Evolutionary conservation across 441 rosid species (phyloP).

Genomic region (Omphalea diandra): DNA sequence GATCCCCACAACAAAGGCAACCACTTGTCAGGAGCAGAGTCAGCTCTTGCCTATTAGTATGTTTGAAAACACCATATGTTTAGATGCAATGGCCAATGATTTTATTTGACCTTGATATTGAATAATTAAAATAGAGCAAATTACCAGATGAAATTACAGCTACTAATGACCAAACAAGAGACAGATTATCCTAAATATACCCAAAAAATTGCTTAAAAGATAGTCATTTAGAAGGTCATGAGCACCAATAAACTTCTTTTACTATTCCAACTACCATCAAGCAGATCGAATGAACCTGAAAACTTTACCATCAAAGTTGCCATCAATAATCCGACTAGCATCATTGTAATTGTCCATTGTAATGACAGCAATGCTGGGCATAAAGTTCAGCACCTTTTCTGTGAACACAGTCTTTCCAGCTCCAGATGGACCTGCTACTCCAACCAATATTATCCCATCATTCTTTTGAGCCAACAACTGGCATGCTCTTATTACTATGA

Average conservation of each 20-base stretch:
- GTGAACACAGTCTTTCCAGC: conserved; percentile 97
- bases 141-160: not conserved
- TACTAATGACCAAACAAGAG: not conserved
- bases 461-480: conserved; percentile 89
- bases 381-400: conserved; percentile 78
- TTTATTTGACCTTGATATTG: not conserved
- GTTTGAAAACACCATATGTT: not conserved
- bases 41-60: not conserved
- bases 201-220: no score
- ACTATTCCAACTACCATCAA: not conserved
- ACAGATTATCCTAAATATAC: not conserved
- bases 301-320: conserved; percentile 89
- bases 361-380: conserved; percentile 96
- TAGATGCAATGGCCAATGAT: not conserved
- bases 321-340: conserved; percentile 83
- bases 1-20: not conserved
- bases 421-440: conserved; percentile 98
- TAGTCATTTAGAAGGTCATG: not conserved
- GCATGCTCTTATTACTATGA: conserved; percentile 89
- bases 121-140: not conserved
- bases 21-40: not conserved
- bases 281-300: conserved; percentile 10
- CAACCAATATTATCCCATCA: conserved; percentile 79
- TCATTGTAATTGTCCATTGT: conserved; percentile 95
- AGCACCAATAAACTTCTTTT: not conserved